These are phyloP conservation scores for Tricholoma bakamatsutake DNA, from an alignment of 768 basidiomycete genomes.

Conservation along the genomic window DNA sequence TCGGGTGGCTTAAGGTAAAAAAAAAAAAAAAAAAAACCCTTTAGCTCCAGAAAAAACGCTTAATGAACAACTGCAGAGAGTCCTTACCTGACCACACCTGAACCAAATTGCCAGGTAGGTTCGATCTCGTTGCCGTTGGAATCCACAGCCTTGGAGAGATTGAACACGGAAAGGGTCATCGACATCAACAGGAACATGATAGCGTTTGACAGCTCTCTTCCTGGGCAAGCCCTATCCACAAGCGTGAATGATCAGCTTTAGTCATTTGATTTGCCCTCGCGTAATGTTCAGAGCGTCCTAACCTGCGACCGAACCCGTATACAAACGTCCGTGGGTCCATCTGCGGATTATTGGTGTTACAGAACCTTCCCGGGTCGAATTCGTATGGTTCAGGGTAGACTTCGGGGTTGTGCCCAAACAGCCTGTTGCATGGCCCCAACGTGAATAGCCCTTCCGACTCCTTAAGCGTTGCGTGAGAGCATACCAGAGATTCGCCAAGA, in stretches of 20 bases:
- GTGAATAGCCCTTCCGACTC: background rate
- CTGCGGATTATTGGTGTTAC: constrained; percentile 25
- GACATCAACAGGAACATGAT: constrained; percentile 16
- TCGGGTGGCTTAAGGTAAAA: constrained; percentile 7
- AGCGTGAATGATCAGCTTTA: background rate
- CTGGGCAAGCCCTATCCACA: constrained; percentile 28
- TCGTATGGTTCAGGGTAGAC: constrained; percentile 27
- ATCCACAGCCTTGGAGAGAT: constrained; percentile 25
- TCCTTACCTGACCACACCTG: constrained; percentile 11
- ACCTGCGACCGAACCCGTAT: too few species aligned
- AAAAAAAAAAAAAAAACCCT: too few species aligned
- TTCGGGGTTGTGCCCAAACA: constrained; percentile 27
- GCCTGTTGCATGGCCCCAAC: constrained; percentile 15
- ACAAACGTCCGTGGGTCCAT: constrained; percentile 19
- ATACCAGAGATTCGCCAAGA: constrained; percentile 30
- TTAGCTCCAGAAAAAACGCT: too few species aligned
- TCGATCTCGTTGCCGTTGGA: constrained; percentile 18
- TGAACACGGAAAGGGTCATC: constrained; percentile 26
- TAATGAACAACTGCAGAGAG: too few species aligned
- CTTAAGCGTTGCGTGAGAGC: background rate
- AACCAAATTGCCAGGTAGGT: constrained; percentile 6
- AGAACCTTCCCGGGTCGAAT: constrained; percentile 45
- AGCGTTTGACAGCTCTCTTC: constrained; percentile 24
- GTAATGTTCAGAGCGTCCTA: too few species aligned
- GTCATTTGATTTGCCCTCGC: too few species aligned